Evolutionary conservation across 2,329 filamentous ascomycete genomes (phyloP).

Genomic region (Coniochaeta sp.): DNA sequence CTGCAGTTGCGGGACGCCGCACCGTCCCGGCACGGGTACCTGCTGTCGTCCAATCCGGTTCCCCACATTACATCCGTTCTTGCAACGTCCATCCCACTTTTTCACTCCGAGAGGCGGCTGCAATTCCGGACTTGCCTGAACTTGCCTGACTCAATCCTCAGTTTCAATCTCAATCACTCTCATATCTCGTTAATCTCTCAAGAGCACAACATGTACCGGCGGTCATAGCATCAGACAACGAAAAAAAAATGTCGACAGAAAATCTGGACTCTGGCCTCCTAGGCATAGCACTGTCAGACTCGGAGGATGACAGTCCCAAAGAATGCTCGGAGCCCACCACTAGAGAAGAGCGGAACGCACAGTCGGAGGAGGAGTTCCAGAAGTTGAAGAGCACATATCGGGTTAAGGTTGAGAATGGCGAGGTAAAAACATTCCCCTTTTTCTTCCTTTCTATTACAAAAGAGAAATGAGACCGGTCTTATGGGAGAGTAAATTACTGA

Average conservation of each 20-base stretch:
- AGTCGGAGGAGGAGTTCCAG: conserved; percentile 43
- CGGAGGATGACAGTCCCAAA: conserved; percentile 14
- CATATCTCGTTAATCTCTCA: neutral
- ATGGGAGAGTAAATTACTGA: neutral
- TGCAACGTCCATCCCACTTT: neutral
- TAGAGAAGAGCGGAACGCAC: conserved; percentile 20
- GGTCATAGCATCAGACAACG: neutral
- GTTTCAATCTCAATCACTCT: neutral
- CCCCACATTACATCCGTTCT: neutral
- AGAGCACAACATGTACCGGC: neutral
- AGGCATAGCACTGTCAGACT: conserved; percentile 32
- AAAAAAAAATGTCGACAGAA: conserved; percentile 6
- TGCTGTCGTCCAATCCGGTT: neutral
- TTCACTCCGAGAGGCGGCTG: neutral
- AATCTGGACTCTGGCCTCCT: conserved; percentile 28
- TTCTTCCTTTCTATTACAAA: too few relatives aligned
- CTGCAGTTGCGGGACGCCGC: neutral
- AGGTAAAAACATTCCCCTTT: too few relatives aligned
- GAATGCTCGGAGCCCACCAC: conserved; percentile 3
- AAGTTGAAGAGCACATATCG: conserved; percentile 35
- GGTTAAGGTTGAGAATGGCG: conserved; percentile 45
- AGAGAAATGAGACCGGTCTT: too few relatives aligned
- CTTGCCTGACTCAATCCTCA: neutral
- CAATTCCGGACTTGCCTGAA: neutral
- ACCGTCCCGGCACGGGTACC: neutral